A percentile compares a stretch with the other conserved stretches of the same genome.
Conservation (phyloP, 2,329 filamentous ascomycete species). For the Aspergillus felis region DNA sequence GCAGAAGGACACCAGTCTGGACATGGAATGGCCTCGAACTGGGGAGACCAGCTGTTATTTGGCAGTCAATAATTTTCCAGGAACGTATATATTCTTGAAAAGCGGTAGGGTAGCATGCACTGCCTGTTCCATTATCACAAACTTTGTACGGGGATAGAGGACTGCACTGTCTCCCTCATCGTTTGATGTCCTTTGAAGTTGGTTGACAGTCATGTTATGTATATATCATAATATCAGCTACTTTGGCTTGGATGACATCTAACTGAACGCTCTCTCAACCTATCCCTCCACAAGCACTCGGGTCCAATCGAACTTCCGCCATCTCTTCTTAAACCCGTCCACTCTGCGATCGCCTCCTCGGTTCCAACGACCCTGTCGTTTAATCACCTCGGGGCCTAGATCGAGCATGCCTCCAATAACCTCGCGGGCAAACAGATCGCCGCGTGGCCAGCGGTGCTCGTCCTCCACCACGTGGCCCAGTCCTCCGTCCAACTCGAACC, state of each 20-base stretch:
- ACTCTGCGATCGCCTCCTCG: slow-evolving; percentile 62
- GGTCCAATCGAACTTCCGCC: slow-evolving; percentile 93
- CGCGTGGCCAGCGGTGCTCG: slow-evolving; percentile 75
- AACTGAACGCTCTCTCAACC: neutral
- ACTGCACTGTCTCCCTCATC: neutral
- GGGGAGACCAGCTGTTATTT: neutral
- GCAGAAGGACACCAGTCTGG: neutral
- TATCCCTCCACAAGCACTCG: slow-evolving; percentile 54
- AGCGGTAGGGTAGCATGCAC: too few relatives aligned
- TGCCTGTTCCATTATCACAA: neutral
- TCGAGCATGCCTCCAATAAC: slow-evolving; percentile 91
- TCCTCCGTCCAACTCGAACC: slow-evolving; percentile 90
- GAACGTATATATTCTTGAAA: neutral
- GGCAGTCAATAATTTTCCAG: neutral
- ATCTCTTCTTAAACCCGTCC: slow-evolving; percentile 76
- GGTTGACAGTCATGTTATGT: neutral
- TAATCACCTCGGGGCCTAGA: slow-evolving; percentile 74
- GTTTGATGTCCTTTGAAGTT: neutral
- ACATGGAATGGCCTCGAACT: neutral
- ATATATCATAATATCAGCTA: neutral
- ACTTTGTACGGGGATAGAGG: neutral
- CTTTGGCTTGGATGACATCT: neutral
- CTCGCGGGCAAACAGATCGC: slow-evolving; percentile 89
- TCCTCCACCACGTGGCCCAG: slow-evolving; percentile 92
- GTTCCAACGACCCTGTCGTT: slow-evolving; percentile 83